These are phyloP conservation scores for Aquilaria yunnanensis DNA, from an alignment of 345 rosid species.

Conservation along the genomic window DNA sequence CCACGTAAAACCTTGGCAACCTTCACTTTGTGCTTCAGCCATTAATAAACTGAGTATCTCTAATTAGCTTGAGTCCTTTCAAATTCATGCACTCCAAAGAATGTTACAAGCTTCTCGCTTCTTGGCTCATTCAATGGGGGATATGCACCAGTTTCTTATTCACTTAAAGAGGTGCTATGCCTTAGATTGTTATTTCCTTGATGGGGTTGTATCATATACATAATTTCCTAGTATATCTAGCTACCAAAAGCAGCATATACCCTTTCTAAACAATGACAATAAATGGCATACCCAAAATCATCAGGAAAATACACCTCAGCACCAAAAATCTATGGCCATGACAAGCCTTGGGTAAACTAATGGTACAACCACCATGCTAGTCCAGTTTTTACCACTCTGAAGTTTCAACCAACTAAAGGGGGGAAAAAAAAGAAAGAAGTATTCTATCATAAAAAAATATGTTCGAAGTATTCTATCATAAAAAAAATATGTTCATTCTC, in stretches of 20 bases:
- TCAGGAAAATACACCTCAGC: no score
- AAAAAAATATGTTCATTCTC: no score
- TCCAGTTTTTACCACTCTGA: no score
- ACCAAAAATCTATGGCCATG: no score
- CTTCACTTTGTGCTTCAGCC: background rate
- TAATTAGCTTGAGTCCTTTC: background rate
- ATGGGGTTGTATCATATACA: background rate
- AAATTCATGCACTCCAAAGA: background rate
- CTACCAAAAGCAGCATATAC: background rate
- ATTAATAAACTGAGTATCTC: background rate
- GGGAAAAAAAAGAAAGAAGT: no score
- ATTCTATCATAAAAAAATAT: no score
- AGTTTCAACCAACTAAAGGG: no score
- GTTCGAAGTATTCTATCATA: no score
- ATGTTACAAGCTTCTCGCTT: background rate
- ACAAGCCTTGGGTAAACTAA: no score
- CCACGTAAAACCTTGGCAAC: background rate
- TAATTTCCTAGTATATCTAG: background rate
- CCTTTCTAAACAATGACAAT: background rate
- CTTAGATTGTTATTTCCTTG: background rate
- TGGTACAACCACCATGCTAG: no score
- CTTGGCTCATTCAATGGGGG: background rate
- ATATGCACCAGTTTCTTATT: no score
- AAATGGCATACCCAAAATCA: no score
- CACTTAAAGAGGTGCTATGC: background rate